Conservation (phyloP, 2,329 filamentous ascomycete genomes). For the Trichoderma sp. region DNA sequence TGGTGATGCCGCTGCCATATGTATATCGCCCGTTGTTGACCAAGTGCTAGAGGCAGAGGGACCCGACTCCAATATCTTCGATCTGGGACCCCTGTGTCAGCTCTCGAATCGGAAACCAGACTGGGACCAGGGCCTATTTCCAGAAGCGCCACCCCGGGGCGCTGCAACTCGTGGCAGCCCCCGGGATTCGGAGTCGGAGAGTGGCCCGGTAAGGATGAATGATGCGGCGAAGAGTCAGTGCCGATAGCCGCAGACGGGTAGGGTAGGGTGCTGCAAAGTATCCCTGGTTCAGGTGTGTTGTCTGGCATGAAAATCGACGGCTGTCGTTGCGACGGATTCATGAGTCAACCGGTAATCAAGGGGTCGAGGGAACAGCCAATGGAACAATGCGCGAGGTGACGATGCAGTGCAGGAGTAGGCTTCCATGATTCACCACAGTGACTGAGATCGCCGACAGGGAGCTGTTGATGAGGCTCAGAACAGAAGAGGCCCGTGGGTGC, state of each 20-base stretch:
- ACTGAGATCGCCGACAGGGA: background rate
- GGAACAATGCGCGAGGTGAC: background rate
- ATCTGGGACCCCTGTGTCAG: background rate
- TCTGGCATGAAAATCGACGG: background rate
- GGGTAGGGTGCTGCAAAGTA: too few species aligned
- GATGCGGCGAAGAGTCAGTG: conserved; percentile 17
- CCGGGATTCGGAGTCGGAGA: conserved; percentile 21
- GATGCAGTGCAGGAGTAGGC: too few species aligned
- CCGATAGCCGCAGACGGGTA: background rate
- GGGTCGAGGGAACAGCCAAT: background rate
- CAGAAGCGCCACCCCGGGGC: conserved; percentile 9
- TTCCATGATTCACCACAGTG: too few species aligned
- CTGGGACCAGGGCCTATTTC: conserved; percentile 2
- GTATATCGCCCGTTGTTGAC: too few species aligned
- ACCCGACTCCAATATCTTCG: background rate
- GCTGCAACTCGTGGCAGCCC: background rate
- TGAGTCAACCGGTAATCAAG: conserved; percentile 8
- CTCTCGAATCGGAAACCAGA: background rate
- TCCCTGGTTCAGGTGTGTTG: too few species aligned
- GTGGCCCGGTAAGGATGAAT: conserved; percentile 2
- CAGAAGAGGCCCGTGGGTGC: background rate
- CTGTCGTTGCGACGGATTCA: background rate
- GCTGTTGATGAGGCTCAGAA: background rate
- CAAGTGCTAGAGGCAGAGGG: too few species aligned
- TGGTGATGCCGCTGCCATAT: too few species aligned